Evolutionary conservation across 1,284 basidiomycete species (phyloP).

Genomic region (Ganoderma leucocontextum): DNA sequence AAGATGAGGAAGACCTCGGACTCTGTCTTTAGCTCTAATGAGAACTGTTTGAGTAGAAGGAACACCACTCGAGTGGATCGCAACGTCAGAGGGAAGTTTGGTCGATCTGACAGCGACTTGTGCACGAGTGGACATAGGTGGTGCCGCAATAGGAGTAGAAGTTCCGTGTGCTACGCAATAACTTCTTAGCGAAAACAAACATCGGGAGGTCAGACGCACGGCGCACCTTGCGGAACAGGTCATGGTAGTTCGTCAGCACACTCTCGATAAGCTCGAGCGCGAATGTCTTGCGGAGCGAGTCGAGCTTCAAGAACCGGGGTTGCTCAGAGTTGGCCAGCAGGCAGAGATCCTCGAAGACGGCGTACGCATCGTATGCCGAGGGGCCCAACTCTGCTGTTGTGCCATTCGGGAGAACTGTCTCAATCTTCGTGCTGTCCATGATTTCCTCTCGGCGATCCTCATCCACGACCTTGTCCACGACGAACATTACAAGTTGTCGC

Average conservation of each 20-base stretch:
- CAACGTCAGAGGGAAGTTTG: slow-evolving; percentile 88
- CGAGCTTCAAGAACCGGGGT: slow-evolving; percentile 85
- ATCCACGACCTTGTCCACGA: slow-evolving; percentile 92
- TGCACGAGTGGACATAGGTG: slow-evolving; percentile 92
- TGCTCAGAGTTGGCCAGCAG: slow-evolving; percentile 86
- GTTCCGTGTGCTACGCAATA: slow-evolving; percentile 72
- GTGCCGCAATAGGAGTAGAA: slow-evolving; percentile 85
- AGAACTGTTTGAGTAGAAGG: slow-evolving; percentile 92
- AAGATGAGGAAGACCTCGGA: slow-evolving; percentile 87
- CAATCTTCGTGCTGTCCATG: slow-evolving; percentile 44
- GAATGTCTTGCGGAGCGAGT: slow-evolving; percentile 92
- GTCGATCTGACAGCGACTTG: slow-evolving; percentile 84
- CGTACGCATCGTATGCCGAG: slow-evolving; percentile 87
- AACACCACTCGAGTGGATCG: slow-evolving; percentile 94
- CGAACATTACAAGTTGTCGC: slow-evolving; percentile 96
- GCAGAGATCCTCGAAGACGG: slow-evolving; percentile 91
- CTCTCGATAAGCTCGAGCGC: slow-evolving; percentile 97
- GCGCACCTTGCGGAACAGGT: slow-evolving; percentile 81
- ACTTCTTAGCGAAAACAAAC: no score
- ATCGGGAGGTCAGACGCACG: not conserved
- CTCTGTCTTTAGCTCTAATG: slow-evolving; percentile 80
- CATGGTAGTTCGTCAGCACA: slow-evolving; percentile 93
- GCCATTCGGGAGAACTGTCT: slow-evolving; percentile 70
- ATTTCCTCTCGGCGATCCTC: slow-evolving; percentile 70
- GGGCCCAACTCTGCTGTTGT: slow-evolving; percentile 71